Evolutionary conservation across 78 protist genomes (phyloP), one percentile per base, ranked within the genome.

Genomic region (Dictyostelium citrinum): DNA sequence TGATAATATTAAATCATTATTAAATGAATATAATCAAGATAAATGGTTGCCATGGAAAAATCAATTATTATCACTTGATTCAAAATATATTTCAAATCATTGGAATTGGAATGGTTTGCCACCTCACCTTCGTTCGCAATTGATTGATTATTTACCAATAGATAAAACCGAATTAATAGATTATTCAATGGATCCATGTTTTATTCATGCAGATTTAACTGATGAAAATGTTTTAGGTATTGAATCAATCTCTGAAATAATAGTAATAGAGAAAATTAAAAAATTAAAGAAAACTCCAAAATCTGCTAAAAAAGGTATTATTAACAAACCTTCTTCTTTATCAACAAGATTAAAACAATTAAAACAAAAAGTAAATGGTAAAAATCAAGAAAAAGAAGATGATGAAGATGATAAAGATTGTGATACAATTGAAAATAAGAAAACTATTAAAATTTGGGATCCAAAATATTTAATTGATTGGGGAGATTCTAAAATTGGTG

Each of bases 41-140:
- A 68, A n/a, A 39, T 86, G 92, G 92, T 16, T 11, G 17, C 27
- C 41, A 12, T 86, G 92, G 92, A 86, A 55, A 22, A 39, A 39
- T 1, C 51, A 86, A 37, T 31, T 86, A 22, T 76, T 14, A 51
- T 27, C 2, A n/a, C 22, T 81, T 2, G 17, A 81, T 10, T 67
- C 64, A 16, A 61, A 77, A 24, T 60, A 37, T 29, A 76, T 35
- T 11, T 46, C 41, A 8, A 86, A 86, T 43, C 92, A 55, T 55
- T 86, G 92, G 92, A 74, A 86, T 77, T 86, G 92, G 92, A 70
- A 64, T 60, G 92, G 92, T n/a, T n/a, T 86, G 20, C 92, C 92
- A 22, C 7, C 14, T 8, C 92, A 86, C 35, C 51, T 86, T n/a
- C 55, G 61, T 12, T 45, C 43, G 20, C 31, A 33, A 43, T 27